Percentiles rank a stretch among this genome's conserved stretches.
These are phyloP conservation scores for Cercophora sp. DNA, from an alignment of 495 filamentous ascomycete genomes.

Conservation along the genomic window DNA sequence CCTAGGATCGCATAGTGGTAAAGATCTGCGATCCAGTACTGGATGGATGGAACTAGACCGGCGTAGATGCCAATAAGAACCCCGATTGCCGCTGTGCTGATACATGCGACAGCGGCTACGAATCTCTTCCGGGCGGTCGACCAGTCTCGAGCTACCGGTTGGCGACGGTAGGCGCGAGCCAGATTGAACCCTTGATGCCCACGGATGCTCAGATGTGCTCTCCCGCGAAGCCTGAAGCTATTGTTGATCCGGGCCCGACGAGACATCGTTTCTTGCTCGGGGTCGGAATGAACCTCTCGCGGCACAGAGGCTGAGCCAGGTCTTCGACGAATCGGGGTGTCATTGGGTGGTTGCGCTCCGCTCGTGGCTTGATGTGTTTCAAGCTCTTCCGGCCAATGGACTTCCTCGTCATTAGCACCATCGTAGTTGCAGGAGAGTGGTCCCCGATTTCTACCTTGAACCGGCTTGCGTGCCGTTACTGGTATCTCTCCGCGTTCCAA, in stretches of 20 bases:
- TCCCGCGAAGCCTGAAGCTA: conserved; percentile 36
- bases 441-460: too few relatives aligned
- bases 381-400: not conserved
- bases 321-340: not conserved
- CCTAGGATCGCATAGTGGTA: conserved; percentile 63
- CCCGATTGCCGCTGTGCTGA: conserved; percentile 64
- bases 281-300: conserved; percentile 1
- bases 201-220: conserved; percentile 38
- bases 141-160: conserved; percentile 63
- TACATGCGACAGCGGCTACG: conserved; percentile 62
- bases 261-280: conserved; percentile 12
- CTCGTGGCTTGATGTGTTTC: conserved; percentile 7
- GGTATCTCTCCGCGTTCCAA: not conserved
- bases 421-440: conserved; percentile 14
- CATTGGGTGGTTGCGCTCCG: conserved; percentile 13
- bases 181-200: conserved; percentile 50
- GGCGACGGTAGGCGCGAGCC: conserved; percentile 46
- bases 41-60: conserved; percentile 69
- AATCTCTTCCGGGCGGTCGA: conserved; percentile 59
- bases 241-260: too few relatives aligned
- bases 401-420: conserved; percentile 16
- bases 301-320: not conserved
- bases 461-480: too few relatives aligned
- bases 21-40: conserved; percentile 65
- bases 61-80: conserved; percentile 70